These are phyloP conservation scores for Cetraspora pellucida DNA, from an alignment of 192 early-diverging fungal genomes.

Conservation along the genomic window DNA sequence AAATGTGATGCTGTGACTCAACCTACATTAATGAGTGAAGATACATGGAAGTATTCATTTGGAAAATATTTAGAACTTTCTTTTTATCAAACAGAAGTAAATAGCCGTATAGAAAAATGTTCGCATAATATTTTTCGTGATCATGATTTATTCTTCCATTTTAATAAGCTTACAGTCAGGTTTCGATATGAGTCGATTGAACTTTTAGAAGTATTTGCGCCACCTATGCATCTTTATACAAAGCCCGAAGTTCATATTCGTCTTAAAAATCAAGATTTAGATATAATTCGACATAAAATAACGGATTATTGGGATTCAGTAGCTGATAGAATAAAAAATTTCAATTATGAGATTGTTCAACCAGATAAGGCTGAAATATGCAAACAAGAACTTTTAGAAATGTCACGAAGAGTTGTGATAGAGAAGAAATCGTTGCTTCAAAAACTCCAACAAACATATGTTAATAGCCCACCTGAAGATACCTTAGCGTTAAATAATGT, in stretches of 20 bases:
- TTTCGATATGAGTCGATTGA: conserved; percentile 78
- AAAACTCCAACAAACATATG: conserved; percentile 79
- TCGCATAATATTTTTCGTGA: conserved; percentile 81
- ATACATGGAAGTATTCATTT: conserved; percentile 94
- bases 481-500: conserved; percentile 81
- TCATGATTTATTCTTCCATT: conserved; percentile 84
- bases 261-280: conserved; percentile 78
- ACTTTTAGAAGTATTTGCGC: conserved; percentile 71
- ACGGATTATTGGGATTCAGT: conserved; percentile 88
- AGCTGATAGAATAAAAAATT: conserved; percentile 74
- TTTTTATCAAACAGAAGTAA: conserved; percentile 76
- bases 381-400: conserved; percentile 69
- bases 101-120: conserved; percentile 72
- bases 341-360: conserved; percentile 79
- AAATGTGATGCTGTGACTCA: conserved; percentile 73
- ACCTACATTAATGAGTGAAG: conserved; percentile 76
- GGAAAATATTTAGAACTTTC: conserved; percentile 95
- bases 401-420: conserved; percentile 67
- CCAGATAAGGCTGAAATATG: conserved; percentile 68
- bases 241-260: conserved; percentile 61
- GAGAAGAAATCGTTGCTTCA: conserved; percentile 86
- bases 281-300: conserved; percentile 67
- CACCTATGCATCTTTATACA: conserved; percentile 67
- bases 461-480: conserved; percentile 76
- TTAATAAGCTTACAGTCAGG: conserved; percentile 73